These are phyloP conservation scores for Erigeron canadensis DNA, from an alignment of 129 eudicot genomes.

Conservation along the genomic window DNA sequence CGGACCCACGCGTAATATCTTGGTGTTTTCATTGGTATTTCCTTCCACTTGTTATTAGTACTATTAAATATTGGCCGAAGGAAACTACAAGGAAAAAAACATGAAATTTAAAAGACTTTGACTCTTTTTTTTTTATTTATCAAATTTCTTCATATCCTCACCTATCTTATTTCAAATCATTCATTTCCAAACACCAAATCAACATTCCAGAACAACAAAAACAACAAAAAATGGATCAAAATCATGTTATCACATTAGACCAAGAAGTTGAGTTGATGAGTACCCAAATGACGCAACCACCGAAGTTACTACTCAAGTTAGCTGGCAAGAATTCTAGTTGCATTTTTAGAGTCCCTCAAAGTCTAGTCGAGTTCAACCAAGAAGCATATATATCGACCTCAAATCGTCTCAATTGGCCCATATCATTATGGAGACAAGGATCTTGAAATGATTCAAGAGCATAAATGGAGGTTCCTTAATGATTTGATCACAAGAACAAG, in stretches of 20 bases:
- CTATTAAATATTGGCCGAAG: too few species aligned
- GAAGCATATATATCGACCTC: conserved; percentile 33
- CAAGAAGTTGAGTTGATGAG: too few species aligned
- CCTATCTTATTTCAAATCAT: neutral
- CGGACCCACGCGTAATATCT: conserved; percentile 22
- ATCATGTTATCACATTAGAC: too few species aligned
- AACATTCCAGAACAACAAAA: neutral
- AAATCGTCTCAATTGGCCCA: conserved; percentile 36
- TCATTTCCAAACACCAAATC: conserved; percentile 15
- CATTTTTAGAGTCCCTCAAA: conserved; percentile 38
- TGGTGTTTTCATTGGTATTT: conserved; percentile 15
- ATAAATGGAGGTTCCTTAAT: conserved; percentile 31
- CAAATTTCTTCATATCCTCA: conserved; percentile 6
- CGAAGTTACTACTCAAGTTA: conserved; percentile 27
- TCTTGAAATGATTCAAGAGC: conserved; percentile 37
- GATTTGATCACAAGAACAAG: conserved; percentile 17
- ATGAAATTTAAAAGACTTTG: neutral
- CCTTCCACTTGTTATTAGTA: conserved; percentile 16
- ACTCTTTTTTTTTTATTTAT: conserved; percentile 22
- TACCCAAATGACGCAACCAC: neutral
- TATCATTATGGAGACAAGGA: conserved; percentile 29
- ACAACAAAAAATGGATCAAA: too few species aligned
- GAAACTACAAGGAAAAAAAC: too few species aligned
- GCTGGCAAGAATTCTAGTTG: conserved; percentile 31
- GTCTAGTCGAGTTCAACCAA: conserved; percentile 32